phyloP scores from a whole-genome alignment of 139 green algal species.

The Chlorella sp. region DNA sequence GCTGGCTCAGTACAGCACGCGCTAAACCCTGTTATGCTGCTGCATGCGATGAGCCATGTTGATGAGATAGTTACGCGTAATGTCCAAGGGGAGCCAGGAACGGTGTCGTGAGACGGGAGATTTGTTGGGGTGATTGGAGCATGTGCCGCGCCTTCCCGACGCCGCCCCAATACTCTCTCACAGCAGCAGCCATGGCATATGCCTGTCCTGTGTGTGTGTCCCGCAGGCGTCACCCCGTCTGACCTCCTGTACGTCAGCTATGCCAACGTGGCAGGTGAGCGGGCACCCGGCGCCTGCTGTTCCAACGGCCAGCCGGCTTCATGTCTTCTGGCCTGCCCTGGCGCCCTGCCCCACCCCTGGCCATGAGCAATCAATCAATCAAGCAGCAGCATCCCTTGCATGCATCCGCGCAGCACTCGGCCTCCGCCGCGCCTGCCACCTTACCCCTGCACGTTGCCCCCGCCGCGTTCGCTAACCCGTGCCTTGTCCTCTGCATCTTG shows the following conservation, averaged over 20 bases:
- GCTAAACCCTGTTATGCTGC: neutral
- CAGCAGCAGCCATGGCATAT: too few relatives aligned
- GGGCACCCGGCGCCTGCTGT: neutral
- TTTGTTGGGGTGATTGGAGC: too few relatives aligned
- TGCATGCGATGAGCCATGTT: neutral
- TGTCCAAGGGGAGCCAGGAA: too few relatives aligned
- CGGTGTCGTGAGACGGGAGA: too few relatives aligned
- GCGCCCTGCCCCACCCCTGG: neutral
- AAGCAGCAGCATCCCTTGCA: neutral
- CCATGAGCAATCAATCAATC: too few relatives aligned
- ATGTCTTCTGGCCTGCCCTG: too few relatives aligned
- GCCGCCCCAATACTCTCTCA: too few relatives aligned
- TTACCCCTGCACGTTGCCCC: neutral
- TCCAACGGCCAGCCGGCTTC: neutral
- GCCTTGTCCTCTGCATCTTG: neutral
- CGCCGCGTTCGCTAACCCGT: neutral
- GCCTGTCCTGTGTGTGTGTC: neutral
- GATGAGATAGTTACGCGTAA: neutral
- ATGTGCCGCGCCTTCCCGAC: too few relatives aligned
- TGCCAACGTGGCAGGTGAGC: slow-evolving; percentile 31
- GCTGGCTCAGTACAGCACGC: neutral
- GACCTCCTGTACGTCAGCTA: slow-evolving; percentile 51
- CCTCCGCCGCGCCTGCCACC: neutral
- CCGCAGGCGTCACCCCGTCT: neutral
- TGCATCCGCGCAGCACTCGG: too few relatives aligned